phyloP scores from a whole-genome alignment of 2,329 filamentous ascomycete genomes.

The Cladosporium sp. region DNA sequence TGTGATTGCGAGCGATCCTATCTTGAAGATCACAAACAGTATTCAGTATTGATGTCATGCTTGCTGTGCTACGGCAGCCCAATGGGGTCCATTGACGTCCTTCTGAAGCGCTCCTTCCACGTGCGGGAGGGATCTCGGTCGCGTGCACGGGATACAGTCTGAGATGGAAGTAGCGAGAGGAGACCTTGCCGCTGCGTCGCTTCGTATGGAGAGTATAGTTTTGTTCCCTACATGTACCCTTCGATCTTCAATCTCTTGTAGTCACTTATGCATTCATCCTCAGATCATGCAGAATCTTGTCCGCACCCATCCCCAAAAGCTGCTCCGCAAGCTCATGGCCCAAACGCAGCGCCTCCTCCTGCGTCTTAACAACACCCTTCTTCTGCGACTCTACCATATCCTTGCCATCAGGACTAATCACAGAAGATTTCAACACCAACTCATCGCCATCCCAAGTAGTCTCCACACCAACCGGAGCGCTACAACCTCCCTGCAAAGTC shows the following conservation, averaged over 20 bases:
- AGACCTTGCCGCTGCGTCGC: neutral
- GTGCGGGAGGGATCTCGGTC: too few species aligned
- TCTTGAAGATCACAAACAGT: too few species aligned
- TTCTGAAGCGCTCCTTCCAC: too few species aligned
- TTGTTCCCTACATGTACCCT: neutral
- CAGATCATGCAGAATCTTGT: slow-evolving; percentile 63
- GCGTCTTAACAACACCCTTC: slow-evolving; percentile 59
- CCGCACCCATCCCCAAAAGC: slow-evolving; percentile 72
- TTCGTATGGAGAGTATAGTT: neutral
- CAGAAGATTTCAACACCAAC: slow-evolving; percentile 70
- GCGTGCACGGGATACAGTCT: too few species aligned
- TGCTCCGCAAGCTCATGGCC: slow-evolving; percentile 71
- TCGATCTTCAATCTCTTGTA: neutral
- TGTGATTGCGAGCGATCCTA: too few species aligned
- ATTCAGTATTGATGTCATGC: neutral
- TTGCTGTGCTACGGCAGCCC: neutral
- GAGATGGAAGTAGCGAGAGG: neutral
- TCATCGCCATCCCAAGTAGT: slow-evolving; percentile 63
- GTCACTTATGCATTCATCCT: neutral
- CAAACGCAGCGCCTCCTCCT: slow-evolving; percentile 72
- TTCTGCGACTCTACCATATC: slow-evolving; percentile 64
- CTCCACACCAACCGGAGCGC: slow-evolving; percentile 87
- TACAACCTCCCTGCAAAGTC: slow-evolving; percentile 88
- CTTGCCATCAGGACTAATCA: slow-evolving; percentile 77
- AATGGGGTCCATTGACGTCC: too few species aligned